Base-by-base conservation (phyloP, 2,329 filamentous ascomycete species). In the Zarea fungicola region DNA sequence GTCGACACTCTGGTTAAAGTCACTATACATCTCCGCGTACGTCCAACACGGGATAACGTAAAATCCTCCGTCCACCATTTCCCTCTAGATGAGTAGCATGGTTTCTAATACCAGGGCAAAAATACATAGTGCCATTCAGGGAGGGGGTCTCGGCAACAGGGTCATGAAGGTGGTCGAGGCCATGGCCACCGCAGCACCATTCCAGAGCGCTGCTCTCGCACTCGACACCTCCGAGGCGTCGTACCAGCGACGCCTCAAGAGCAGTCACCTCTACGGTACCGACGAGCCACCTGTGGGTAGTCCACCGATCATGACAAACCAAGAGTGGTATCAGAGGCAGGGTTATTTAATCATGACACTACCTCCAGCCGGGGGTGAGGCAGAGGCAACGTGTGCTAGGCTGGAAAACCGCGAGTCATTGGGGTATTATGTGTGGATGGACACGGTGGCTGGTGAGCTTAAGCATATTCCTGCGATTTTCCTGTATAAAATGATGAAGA, bases 21-120 rank as follows among this genome's bases (percentile, higher is more conserved):
- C 62, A 6, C 61, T 73, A 16, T 73, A 68, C 56, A 61, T 73
- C 48, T 72, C 70, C 32, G 61, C 60, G 54, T 62, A 53, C 36
- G 50, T 52, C n/a, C n/a, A n/a, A n/a, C n/a, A n/a, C n/a, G n/a
- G n/a, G n/a, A n/a, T n/a, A n/a, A n/a, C n/a, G 13, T 31, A 14
- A 26, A 11, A n/a, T 22, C 6, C 8, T n/a, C 42, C 28, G 13
- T 35, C 11, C 10, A 28, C 2, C 3, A 13, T 41, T 36, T 4
- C 14, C 28, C 21, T 37, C 7, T 36, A 21, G 25, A 19, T 28
- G 2, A 18, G 9, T 47, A 29, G 5, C 16, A 13, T 13, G 29
- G 21, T 16, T 19, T n/a, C 39, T 28, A 19, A 14, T 19, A 2
- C 26, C 7, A 29, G 7, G 7, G 26, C 26, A 18, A 28, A 29